Percentiles rank a stretch among this genome's conserved stretches.
phyloP scores from a whole-genome alignment of 148 eudicot genomes.

The Drosera capensis region DNA sequence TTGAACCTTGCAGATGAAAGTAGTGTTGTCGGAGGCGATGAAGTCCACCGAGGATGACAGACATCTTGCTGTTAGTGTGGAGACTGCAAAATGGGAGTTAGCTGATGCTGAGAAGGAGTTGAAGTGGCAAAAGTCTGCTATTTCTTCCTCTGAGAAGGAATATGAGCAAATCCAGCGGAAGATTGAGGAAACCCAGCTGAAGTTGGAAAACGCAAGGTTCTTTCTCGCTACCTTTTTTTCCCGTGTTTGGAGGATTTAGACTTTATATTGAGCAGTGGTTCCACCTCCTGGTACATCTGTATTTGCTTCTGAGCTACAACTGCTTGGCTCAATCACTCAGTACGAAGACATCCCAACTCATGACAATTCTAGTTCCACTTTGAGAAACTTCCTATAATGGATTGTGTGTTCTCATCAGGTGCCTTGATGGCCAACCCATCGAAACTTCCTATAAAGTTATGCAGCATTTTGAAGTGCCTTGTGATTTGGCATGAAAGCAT shows the following conservation, averaged over 20 bases:
- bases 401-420: too few species aligned
- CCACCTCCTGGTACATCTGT: too few species aligned
- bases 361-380: too few species aligned
- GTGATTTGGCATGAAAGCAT: too few species aligned
- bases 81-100: slow-evolving; percentile 63
- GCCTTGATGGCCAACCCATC: too few species aligned
- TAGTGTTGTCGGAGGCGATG: slow-evolving; percentile 35
- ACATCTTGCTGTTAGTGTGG: slow-evolving; percentile 46
- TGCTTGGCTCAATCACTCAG: too few species aligned
- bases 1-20: slow-evolving; percentile 53
- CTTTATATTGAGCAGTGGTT: too few species aligned
- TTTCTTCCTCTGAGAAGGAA: slow-evolving; percentile 76
- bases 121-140: slow-evolving; percentile 70
- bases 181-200: slow-evolving; percentile 41
- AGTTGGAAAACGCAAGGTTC: slow-evolving; percentile 63
- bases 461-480: too few species aligned
- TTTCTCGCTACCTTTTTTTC: neutral
- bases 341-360: too few species aligned
- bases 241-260: neutral
- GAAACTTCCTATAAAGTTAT: too few species aligned
- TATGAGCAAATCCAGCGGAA: slow-evolving; percentile 61
- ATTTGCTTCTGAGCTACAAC: too few species aligned
- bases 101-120: slow-evolving; percentile 75
- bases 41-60: slow-evolving; percentile 62
- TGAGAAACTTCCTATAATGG: too few species aligned